These are phyloP conservation scores for Trichoderma parareesei DNA, from an alignment of 495 filamentous ascomycete species.

Conservation along the genomic window DNA sequence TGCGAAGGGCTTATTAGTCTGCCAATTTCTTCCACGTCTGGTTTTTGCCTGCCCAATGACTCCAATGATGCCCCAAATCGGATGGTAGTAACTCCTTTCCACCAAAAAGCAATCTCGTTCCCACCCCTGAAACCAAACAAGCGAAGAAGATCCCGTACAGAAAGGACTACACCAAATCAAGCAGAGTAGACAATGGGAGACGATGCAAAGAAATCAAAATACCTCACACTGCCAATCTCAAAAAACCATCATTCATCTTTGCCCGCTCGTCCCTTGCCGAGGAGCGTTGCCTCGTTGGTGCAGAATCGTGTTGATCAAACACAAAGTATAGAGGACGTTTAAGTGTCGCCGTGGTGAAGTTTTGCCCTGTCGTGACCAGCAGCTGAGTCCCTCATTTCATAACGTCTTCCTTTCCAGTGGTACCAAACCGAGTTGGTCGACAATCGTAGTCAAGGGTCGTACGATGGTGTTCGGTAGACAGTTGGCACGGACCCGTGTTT, in stretches of 20 bases:
- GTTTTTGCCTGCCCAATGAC: neutral
- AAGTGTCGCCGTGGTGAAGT: neutral
- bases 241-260: neutral
- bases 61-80: neutral
- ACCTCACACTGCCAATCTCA: neutral
- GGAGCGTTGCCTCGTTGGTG: neutral
- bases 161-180: too few relatives aligned
- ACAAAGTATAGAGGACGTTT: neutral
- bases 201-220: neutral
- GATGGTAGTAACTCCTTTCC: neutral
- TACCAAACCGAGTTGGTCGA: neutral
- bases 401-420: neutral
- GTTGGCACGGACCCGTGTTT: neutral
- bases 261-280: neutral
- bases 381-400: neutral
- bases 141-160: neutral
- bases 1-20: constrained; percentile 7
- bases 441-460: neutral
- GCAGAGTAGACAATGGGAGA: neutral
- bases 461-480: neutral
- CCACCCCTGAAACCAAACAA: neutral
- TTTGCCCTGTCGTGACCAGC: neutral
- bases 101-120: neutral
- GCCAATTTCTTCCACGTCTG: neutral
- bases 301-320: neutral